Evolutionary conservation across 805 yeast genomes (phyloP).

Genomic region (Candida methanosorbosa): DNA sequence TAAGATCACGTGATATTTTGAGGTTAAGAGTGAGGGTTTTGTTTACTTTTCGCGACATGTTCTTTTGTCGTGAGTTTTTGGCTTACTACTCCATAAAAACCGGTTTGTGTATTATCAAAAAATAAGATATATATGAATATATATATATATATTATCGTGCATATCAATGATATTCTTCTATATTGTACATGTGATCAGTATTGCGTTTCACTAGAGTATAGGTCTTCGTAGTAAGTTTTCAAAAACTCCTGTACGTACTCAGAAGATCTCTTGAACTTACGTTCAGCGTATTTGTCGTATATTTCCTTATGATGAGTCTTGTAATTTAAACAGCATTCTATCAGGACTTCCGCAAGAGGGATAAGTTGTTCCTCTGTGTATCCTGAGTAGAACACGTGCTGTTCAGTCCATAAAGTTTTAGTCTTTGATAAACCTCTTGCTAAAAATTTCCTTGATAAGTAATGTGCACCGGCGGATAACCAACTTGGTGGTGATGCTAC

Average conservation of each 20-base stretch:
- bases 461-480: constrained; percentile 81
- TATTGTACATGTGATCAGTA: too few relatives aligned
- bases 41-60: too few relatives aligned
- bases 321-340: constrained; percentile 60
- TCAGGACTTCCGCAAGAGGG: constrained; percentile 66
- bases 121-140: too few relatives aligned
- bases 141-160: too few relatives aligned
- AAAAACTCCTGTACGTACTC: constrained; percentile 60
- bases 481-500: constrained; percentile 66
- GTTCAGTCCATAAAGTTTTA: constrained; percentile 73
- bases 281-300: constrained; percentile 81
- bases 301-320: constrained; percentile 66
- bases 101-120: too few relatives aligned
- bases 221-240: too few relatives aligned
- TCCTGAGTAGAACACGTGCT: constrained; percentile 86
- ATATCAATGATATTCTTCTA: too few relatives aligned
- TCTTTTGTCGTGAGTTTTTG: too few relatives aligned
- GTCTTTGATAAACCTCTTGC: constrained; percentile 44
- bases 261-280: constrained; percentile 75
- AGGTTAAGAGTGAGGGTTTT: too few relatives aligned
- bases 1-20: too few relatives aligned
- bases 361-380: constrained; percentile 78
- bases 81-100: too few relatives aligned
- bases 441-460: constrained; percentile 62
- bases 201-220: too few relatives aligned